Evolutionary conservation across 495 filamentous ascomycete species (phyloP).

Genomic region (Penicillium longicatenatum): DNA sequence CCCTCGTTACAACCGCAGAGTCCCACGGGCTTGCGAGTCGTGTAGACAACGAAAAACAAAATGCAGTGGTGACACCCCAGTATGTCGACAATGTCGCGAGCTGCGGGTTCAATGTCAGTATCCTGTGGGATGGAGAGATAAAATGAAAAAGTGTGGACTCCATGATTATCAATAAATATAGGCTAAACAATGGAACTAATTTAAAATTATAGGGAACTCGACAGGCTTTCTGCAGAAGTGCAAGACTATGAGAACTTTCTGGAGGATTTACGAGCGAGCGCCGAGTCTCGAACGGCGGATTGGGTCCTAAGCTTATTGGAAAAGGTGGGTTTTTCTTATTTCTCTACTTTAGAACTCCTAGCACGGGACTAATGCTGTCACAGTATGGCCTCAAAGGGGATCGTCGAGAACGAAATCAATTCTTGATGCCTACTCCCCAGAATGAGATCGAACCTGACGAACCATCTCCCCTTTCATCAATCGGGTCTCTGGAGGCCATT

Average conservation of each 20-base stretch:
- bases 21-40: constrained; percentile 66
- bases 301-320: constrained; percentile 39
- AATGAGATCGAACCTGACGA: constrained; percentile 12
- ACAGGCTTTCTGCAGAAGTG: constrained; percentile 44
- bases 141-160: constrained; percentile 51
- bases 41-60: constrained; percentile 70
- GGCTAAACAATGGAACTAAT: constrained; percentile 7
- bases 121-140: constrained; percentile 59
- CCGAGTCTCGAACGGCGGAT: constrained; percentile 34
- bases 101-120: constrained; percentile 54
- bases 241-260: constrained; percentile 54
- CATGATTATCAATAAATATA: background rate
- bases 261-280: constrained; percentile 36
- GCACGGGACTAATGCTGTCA: background rate
- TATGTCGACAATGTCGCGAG: constrained; percentile 60
- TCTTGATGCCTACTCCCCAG: constrained; percentile 10
- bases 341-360: no score
- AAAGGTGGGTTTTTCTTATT: constrained; percentile 40
- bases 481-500: constrained; percentile 57
- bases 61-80: constrained; percentile 59
- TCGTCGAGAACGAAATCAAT: constrained; percentile 1
- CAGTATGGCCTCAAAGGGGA: constrained; percentile 13
- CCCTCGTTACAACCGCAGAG: constrained; percentile 44
- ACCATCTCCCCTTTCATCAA: constrained; percentile 38
- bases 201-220: constrained; percentile 34